Evolutionary conservation across 257 asterid genomes (phyloP).

Genomic region (Lithospermum erythrorhizon): DNA sequence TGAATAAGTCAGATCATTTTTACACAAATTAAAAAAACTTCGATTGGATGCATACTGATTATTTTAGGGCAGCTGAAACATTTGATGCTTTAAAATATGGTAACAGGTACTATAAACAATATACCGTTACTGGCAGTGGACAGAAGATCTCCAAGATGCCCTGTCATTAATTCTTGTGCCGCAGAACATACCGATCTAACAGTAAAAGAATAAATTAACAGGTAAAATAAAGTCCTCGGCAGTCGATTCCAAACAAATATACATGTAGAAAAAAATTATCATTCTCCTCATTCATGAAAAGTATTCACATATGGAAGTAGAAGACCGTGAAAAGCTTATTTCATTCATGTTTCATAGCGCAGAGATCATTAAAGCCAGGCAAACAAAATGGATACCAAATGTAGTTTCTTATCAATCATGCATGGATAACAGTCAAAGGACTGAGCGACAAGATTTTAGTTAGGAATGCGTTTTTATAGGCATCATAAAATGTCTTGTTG

Average conservation of each 20-base stretch:
- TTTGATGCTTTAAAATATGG: not conserved
- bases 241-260: too few species aligned
- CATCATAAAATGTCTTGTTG: not conserved
- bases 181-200: conserved; percentile 66
- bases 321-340: not conserved
- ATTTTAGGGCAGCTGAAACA: too few species aligned
- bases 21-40: not conserved
- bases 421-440: not conserved
- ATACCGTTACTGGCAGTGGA: conserved; percentile 39
- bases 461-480: not conserved
- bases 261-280: too few species aligned
- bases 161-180: conserved; percentile 50
- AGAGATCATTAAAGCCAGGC: not conserved
- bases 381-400: not conserved
- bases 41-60: not conserved
- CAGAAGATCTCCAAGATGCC: conserved; percentile 47
- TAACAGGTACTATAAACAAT: conserved; percentile 5
- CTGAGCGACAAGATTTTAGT: too few species aligned
- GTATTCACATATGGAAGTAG: too few species aligned
- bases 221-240: not conserved
- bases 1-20: not conserved
- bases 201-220: conserved; percentile 8
- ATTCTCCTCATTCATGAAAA: too few species aligned
- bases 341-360: not conserved
- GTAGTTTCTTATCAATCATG: not conserved